phyloP scores from a whole-genome alignment of 352 stramenopile genomes.

The Phytophthora vignae region DNA sequence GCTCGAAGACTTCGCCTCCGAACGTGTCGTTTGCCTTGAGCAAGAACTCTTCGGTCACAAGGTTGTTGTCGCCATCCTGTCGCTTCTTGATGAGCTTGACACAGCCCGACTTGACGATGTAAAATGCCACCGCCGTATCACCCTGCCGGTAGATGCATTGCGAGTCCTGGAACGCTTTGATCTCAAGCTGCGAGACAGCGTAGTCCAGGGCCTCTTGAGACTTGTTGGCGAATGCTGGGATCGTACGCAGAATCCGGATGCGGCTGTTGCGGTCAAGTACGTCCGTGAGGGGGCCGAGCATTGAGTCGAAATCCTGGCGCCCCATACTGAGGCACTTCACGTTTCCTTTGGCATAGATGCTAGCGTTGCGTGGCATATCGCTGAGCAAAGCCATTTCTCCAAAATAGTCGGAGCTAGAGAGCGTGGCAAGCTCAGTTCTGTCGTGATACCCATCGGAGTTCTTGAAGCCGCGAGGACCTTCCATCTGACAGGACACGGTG shows the following conservation, averaged over 20 bases:
- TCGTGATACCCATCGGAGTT: constrained; percentile 12
- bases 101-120: constrained; percentile 81
- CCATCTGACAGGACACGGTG: constrained; percentile 66
- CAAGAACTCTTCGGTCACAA: constrained; percentile 54
- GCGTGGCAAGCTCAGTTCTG: constrained; percentile 49
- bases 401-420: constrained; percentile 86
- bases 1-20: constrained; percentile 66
- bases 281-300: constrained; percentile 77
- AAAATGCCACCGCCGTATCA: constrained; percentile 68
- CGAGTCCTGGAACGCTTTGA: constrained; percentile 75
- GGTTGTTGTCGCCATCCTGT: constrained; percentile 35
- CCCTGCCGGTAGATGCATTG: constrained; percentile 70
- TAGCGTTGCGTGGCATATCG: constrained; percentile 86
- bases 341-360: constrained; percentile 63
- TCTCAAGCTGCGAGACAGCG: constrained; percentile 78
- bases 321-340: constrained; percentile 79
- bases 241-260: constrained; percentile 70
- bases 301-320: constrained; percentile 79
- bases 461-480: constrained; percentile 47
- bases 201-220: constrained; percentile 73
- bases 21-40: constrained; percentile 85
- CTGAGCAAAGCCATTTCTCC: constrained; percentile 93
- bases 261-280: constrained; percentile 79
- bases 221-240: constrained; percentile 63
- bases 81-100: constrained; percentile 74